Percentiles rank a stretch among this genome's conserved stretches.
Conservation (phyloP, 169 alveolate genomes). For the Nephromyces sp. region DNA sequence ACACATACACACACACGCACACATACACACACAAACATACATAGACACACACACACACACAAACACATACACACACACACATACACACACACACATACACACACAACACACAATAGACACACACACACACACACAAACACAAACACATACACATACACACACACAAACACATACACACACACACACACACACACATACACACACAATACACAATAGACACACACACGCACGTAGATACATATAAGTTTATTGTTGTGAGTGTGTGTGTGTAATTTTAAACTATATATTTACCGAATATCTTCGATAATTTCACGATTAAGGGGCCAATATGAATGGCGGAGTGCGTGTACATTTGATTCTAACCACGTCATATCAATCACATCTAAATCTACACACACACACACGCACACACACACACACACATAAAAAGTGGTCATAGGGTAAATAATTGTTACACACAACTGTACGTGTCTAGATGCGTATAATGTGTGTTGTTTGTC, state of each 20-base stretch:
- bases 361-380: constrained; percentile 78
- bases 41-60: too few species aligned
- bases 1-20: neutral
- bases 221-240: neutral
- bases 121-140: too few species aligned
- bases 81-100: neutral
- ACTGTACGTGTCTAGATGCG: too few species aligned
- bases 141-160: too few species aligned
- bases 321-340: constrained; percentile 56
- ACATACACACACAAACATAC: too few species aligned
- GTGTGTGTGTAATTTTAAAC: neutral
- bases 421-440: neutral
- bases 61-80: too few species aligned
- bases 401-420: neutral
- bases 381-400: constrained; percentile 56
- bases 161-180: neutral
- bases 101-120: too few species aligned
- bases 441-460: neutral
- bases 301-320: constrained; percentile 77
- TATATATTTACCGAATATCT: constrained; percentile 61
- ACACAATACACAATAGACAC: too few species aligned
- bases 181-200: neutral
- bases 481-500: neutral
- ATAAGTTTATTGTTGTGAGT: neutral
- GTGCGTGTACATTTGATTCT: constrained; percentile 43